Evolutionary conservation across 768 basidiomycete genomes (phyloP).

Genomic region (Rhodosporidiobolus odoratus): DNA sequence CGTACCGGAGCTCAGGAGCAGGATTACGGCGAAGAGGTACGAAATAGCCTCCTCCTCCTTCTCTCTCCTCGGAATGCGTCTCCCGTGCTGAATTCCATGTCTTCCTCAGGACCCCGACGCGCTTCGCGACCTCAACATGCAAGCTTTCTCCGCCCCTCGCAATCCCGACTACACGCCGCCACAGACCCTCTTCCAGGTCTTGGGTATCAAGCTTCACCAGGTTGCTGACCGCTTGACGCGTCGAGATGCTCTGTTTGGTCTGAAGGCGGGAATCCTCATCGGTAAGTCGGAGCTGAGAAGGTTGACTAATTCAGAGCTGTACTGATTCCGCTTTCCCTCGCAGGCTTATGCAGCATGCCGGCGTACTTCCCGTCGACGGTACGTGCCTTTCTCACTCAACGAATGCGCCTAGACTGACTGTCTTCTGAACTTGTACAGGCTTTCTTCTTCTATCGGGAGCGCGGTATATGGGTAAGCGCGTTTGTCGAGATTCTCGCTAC

Average conservation of each 20-base stretch:
- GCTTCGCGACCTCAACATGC: constrained; percentile 8
- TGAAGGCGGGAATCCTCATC: constrained; percentile 25
- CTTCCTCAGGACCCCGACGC: constrained; percentile 20
- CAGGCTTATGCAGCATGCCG: constrained; percentile 16
- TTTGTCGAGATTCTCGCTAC: constrained; percentile 1
- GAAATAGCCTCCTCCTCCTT: background rate
- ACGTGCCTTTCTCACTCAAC: background rate
- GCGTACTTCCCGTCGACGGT: constrained; percentile 14
- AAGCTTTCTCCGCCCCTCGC: constrained; percentile 19
- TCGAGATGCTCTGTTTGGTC: constrained; percentile 27
- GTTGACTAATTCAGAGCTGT: no score
- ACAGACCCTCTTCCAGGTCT: background rate
- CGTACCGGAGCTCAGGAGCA: background rate
- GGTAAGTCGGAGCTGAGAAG: constrained; percentile 6
- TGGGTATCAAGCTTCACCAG: constrained; percentile 15
- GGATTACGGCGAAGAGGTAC: constrained; percentile 26
- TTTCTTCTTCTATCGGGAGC: constrained; percentile 27
- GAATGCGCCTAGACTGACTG: no score
- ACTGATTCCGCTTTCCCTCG: background rate
- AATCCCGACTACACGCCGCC: constrained; percentile 34
- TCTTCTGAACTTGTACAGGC: background rate
- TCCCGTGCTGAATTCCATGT: background rate
- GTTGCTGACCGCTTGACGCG: background rate
- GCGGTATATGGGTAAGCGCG: constrained; percentile 33
- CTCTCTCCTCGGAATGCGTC: no score